Percentiles rank a stretch among this genome's conserved stretches.
phyloP scores from a whole-genome alignment of 1,139 yeast species.

The Nakaseomyces nivariensis region DNA sequence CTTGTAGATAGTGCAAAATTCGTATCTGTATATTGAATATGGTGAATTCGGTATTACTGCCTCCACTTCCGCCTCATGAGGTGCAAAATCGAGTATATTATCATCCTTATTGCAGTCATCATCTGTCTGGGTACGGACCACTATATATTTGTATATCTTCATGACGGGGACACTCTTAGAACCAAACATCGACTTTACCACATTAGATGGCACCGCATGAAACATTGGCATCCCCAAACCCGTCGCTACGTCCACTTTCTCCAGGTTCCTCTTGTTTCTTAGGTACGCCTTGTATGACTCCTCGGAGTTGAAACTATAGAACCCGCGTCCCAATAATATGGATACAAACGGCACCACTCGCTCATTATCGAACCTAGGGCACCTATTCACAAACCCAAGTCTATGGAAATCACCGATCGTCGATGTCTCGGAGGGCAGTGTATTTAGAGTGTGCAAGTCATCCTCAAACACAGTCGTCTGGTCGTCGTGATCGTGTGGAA shows the following conservation, averaged over 20 bases:
- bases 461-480: constrained; percentile 15
- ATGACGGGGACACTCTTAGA: constrained; percentile 22
- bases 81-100: constrained; percentile 3
- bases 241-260: constrained; percentile 10
- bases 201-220: constrained; percentile 26
- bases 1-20: constrained; percentile 18
- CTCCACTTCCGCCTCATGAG: constrained; percentile 10
- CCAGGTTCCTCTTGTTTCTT: constrained; percentile 22
- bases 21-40: constrained; percentile 12
- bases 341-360: constrained; percentile 29
- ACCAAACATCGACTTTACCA: constrained; percentile 23
- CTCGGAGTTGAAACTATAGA: constrained; percentile 28
- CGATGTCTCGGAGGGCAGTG: constrained; percentile 17
- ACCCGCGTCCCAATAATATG: constrained; percentile 25
- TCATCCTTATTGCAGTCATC: background rate
- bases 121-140: constrained; percentile 12
- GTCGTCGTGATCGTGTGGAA: constrained; percentile 9
- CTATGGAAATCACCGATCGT: constrained; percentile 24
- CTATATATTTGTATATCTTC: constrained; percentile 24
- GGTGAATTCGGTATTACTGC: constrained; percentile 8
- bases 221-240: constrained; percentile 30
- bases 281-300: constrained; percentile 22
- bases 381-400: constrained; percentile 22
- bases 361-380: constrained; percentile 17
- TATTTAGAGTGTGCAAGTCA: constrained; percentile 15